Conservation (phyloP, 2,329 filamentous ascomycete genomes). For the Penicillium sp. region DNA sequence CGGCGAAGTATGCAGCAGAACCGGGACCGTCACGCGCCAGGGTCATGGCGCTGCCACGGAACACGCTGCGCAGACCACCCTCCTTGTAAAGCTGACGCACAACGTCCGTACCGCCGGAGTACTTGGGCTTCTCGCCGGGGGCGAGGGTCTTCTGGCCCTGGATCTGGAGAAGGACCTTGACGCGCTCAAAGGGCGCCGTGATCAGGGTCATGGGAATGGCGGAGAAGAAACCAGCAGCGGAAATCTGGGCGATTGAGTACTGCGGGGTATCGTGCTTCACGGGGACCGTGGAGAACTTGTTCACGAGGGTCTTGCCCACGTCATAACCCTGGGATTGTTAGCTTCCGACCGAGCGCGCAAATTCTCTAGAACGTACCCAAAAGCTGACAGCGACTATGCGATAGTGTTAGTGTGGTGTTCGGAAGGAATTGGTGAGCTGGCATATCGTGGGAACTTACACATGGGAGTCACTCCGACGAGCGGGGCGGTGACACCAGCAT, state of each 20-base stretch:
- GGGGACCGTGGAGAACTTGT: slow-evolving; percentile 63
- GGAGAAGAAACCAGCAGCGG: slow-evolving; percentile 93
- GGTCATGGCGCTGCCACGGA: slow-evolving; percentile 87
- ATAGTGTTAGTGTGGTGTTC: slow-evolving; percentile 2
- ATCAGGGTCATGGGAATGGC: slow-evolving; percentile 97
- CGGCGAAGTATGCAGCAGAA: slow-evolving; percentile 92
- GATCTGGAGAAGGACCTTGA: slow-evolving; percentile 97
- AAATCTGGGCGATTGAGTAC: slow-evolving; percentile 83
- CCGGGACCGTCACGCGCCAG: slow-evolving; percentile 92
- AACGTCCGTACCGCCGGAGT: slow-evolving; percentile 83
- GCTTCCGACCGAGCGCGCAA: not conserved
- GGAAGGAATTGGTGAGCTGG: not conserved
- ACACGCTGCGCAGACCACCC: slow-evolving; percentile 87
- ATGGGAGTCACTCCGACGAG: slow-evolving; percentile 96
- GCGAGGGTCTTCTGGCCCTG: slow-evolving; percentile 85
- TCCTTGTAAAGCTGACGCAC: slow-evolving; percentile 90
- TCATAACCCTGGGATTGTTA: slow-evolving; percentile 79
- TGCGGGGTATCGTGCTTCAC: slow-evolving; percentile 62
- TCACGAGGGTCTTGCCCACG: slow-evolving; percentile 86
- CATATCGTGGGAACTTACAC: slow-evolving; percentile 67
- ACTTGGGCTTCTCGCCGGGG: slow-evolving; percentile 89
- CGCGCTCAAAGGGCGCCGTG: slow-evolving; percentile 98
- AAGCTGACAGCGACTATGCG: slow-evolving; percentile 66
- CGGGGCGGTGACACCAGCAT: slow-evolving; percentile 95
- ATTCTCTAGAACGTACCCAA: slow-evolving; percentile 51